A percentile compares a stretch with the other conserved stretches of the same genome.
Evolutionary conservation across 441 rosid genomes (phyloP).

Genomic region (Populus hybrid): DNA sequence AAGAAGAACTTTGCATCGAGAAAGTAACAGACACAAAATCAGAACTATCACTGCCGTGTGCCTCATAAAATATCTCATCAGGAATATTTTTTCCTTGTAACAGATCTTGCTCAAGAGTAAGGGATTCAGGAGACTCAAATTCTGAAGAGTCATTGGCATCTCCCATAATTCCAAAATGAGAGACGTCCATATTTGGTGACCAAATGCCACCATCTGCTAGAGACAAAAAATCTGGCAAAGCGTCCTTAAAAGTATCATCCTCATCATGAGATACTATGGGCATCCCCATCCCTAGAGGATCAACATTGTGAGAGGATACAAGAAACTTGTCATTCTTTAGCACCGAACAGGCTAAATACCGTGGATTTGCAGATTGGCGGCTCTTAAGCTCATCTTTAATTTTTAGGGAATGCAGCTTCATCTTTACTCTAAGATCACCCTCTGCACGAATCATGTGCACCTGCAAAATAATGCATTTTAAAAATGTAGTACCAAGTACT

Average conservation of each 20-base stretch:
- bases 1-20: constrained; percentile 70
- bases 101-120: constrained; percentile 45
- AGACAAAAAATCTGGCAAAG: constrained; percentile 84
- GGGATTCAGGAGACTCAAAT: constrained; percentile 53
- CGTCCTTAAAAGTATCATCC: constrained; percentile 86
- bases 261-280: constrained; percentile 57
- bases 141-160: constrained; percentile 40
- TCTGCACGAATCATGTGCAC: constrained; percentile 73
- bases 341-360: constrained; percentile 82
- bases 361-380: constrained; percentile 49
- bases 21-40: constrained; percentile 92
- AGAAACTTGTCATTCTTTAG: constrained; percentile 56
- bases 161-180: constrained; percentile 40
- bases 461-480: constrained; percentile 39
- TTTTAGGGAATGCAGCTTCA: constrained; percentile 91
- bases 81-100: constrained; percentile 54
- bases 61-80: constrained; percentile 87
- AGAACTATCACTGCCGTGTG: constrained; percentile 63
- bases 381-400: constrained; percentile 95
- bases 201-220: constrained; percentile 52
- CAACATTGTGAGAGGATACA: constrained; percentile 35
- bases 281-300: constrained; percentile 41
- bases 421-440: constrained; percentile 68
- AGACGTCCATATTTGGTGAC: constrained; percentile 47
- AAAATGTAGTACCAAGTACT: constrained; percentile 15